phyloP scores from a whole-genome alignment of 306 rosid species.

The Macrotyloma uniflorum region DNA sequence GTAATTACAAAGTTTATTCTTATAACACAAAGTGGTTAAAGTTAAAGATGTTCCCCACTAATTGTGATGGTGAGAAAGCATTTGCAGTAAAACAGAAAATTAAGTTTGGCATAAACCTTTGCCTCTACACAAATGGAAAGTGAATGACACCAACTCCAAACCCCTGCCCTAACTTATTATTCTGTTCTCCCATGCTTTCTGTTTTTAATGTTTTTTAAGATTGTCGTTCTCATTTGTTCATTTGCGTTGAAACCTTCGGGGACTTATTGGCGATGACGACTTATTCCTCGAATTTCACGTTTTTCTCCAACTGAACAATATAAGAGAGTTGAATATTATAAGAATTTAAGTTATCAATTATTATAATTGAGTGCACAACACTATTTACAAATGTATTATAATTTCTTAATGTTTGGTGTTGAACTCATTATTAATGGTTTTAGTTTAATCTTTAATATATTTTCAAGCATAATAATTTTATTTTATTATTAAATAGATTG shows the following conservation, averaged over 20 bases:
- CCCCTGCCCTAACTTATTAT: neutral
- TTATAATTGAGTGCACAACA: neutral
- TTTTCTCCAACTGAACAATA: neutral
- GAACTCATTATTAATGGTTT: neutral
- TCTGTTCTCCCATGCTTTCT: neutral
- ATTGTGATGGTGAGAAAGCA: neutral
- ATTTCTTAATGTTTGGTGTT: neutral
- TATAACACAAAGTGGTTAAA: neutral
- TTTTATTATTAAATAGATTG: neutral
- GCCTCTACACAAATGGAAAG: neutral
- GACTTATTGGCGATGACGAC: neutral
- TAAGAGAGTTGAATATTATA: neutral
- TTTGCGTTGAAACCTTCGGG: neutral
- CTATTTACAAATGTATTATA: neutral
- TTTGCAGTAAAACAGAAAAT: neutral
- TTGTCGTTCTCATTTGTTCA: neutral
- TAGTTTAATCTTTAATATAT: neutral
- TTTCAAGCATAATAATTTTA: neutral
- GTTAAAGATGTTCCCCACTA: conserved; percentile 19
- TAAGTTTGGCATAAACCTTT: neutral
- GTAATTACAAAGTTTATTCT: neutral
- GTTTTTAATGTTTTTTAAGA: neutral
- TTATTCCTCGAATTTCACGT: neutral
- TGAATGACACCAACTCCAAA: neutral
- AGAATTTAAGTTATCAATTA: neutral